phyloP scores from a whole-genome alignment of 2,329 filamentous ascomycete species.

The Eurotiales sp. region DNA sequence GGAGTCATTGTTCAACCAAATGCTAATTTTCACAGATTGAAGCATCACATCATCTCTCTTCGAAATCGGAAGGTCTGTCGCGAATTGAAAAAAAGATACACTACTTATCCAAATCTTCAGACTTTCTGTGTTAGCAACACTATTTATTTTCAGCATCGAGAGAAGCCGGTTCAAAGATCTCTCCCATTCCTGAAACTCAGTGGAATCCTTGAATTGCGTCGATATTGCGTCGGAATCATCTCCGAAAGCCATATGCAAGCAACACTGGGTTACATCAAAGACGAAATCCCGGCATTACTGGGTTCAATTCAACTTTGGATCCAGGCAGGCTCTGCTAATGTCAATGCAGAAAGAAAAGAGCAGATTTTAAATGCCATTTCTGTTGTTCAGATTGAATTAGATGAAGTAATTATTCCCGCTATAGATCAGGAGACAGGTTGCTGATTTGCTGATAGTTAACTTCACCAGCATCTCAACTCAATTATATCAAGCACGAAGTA shows the following conservation, averaged over 20 bases:
- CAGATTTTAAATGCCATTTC: not conserved
- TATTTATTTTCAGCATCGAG: constrained; percentile 1
- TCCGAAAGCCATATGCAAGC: constrained; percentile 6
- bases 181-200: constrained; percentile 6
- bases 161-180: not conserved
- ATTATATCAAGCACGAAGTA: constrained; percentile 3
- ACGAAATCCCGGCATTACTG: constrained; percentile 7
- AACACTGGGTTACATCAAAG: constrained; percentile 1
- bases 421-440: not conserved
- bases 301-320: constrained; percentile 8
- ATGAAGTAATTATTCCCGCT: not conserved
- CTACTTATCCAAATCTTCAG: not conserved
- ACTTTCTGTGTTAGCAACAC: constrained; percentile 9
- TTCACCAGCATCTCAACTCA: constrained; percentile 9
- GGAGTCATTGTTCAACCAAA: not conserved
- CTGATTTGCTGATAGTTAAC: constrained; percentile 10
- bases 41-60: not conserved
- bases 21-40: constrained; percentile 2
- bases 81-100: not conserved
- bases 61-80: constrained; percentile 1
- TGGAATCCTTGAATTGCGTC: constrained; percentile 8
- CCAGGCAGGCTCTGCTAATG: constrained; percentile 1
- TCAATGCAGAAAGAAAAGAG: constrained; percentile 9
- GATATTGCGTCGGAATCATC: constrained; percentile 9
- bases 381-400: constrained; percentile 6